These are phyloP conservation scores for Pythium rhizo-oryzae DNA, from an alignment of 352 stramenopile species.

Conservation along the genomic window DNA sequence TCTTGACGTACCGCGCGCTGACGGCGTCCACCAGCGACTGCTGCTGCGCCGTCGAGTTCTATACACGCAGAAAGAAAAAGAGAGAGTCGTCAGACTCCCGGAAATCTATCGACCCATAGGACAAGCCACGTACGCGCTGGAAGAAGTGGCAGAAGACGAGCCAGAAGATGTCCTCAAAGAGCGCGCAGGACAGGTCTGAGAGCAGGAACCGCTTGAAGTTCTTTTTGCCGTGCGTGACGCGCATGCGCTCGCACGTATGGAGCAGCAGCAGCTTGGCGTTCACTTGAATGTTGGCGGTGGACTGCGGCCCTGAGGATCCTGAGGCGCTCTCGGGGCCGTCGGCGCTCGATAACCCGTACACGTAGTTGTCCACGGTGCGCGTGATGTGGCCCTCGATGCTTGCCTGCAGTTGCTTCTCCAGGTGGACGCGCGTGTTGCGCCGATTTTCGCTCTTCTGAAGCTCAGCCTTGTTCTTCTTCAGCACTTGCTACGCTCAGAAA, in stretches of 20 bases:
- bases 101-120: background rate
- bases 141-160: constrained; percentile 90
- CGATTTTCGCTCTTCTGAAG: constrained; percentile 74
- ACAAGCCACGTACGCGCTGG: constrained; percentile 51
- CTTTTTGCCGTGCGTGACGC: constrained; percentile 67
- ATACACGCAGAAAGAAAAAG: background rate
- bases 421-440: constrained; percentile 69
- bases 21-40: constrained; percentile 69
- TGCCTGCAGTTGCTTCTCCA: constrained; percentile 88
- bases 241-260: constrained; percentile 85
- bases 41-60: constrained; percentile 66
- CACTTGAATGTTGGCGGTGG: constrained; percentile 41
- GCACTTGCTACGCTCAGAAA: constrained; percentile 45
- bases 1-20: constrained; percentile 78
- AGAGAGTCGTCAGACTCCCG: background rate
- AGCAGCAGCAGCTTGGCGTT: constrained; percentile 85
- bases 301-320: background rate
- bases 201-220: constrained; percentile 87
- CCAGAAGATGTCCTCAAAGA: constrained; percentile 92
- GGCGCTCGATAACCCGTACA: constrained; percentile 31
- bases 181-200: constrained; percentile 67
- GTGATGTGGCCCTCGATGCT: constrained; percentile 90
- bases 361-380: constrained; percentile 78
- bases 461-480: constrained; percentile 85
- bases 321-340: background rate